Base-by-base conservation (phyloP, 2,329 filamentous ascomycete genomes). In the Blastomyces silverae region DNA sequence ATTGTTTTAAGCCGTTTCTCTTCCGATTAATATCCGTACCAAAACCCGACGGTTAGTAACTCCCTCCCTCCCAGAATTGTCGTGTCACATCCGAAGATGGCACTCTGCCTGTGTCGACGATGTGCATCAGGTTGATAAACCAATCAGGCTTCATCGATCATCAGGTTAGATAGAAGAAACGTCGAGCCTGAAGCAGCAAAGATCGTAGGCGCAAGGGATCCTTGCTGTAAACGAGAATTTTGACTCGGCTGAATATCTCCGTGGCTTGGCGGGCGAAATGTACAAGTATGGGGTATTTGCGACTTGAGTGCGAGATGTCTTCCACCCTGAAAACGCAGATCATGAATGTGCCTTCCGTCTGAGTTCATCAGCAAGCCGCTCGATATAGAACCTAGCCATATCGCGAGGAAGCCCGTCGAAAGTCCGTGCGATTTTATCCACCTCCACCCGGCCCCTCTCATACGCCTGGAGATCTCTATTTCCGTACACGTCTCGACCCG, bases 401-500 rank as follows among this genome's bases (percentile, higher is more conserved):
- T 89, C 87, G 34, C 76, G 74, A 2, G 90, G 89, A 37, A 93
- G 69, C 11, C 80, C 84, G 15, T 75, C 71, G 63, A 78, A 76
- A 8, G 70, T 70, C 60, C 69, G 70, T 20, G 79, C 77, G 34
- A 96, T 87, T 69, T 85, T 87, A 56, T 84, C 81, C 6, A 95
- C 77, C 70, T 93, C 89, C 68, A 84, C 82, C 62, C 92, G 82
- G 0, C 89, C 90, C 71, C 89, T 91, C 73, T 96, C 91, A 73
- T 95, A 96, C 1, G 88, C 89, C 50, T 89, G 88, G 61, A 96
- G 75, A 75, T 96, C 92, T 50, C 91, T 83, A 73, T 96, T 96
- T 1, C 90, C 92, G 73, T 96, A 96, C 0, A 96, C 88, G 73
- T 96, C 92, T 68, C 87, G 84, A 0, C 92, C 91, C 0, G 83